These are phyloP conservation scores for Symbiodinium pilosum DNA, from an alignment of 73 alveolate genomes.

Conservation along the genomic window DNA sequence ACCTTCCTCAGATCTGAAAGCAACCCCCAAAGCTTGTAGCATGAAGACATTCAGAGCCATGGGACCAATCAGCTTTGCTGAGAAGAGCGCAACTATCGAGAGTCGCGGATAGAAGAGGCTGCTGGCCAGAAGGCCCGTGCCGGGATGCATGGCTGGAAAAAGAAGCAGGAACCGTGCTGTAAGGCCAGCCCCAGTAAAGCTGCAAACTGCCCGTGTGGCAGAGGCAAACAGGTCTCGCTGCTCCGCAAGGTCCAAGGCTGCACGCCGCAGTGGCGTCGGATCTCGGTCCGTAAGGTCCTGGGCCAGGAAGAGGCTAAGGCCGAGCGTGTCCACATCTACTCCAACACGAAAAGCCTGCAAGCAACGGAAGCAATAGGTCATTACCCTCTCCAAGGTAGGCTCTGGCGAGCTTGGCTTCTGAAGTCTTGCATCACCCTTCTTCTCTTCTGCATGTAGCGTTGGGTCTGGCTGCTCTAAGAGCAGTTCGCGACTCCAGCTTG, in stretches of 20 bases:
- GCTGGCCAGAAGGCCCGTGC: not conserved
- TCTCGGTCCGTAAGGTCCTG: constrained; percentile 6
- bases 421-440: not conserved
- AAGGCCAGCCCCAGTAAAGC: constrained; percentile 16
- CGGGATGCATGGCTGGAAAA: not conserved
- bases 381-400: not conserved
- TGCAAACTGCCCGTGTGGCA: constrained; percentile 5
- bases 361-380: constrained; percentile 12
- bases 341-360: constrained; percentile 8
- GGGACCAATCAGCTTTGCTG: not conserved
- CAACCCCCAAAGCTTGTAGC: not conserved
- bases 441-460: not conserved
- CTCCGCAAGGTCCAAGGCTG: constrained; percentile 32
- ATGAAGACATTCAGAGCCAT: constrained; percentile 18
- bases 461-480: not conserved
- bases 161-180: not conserved
- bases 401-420: not conserved
- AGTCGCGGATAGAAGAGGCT: not conserved
- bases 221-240: not conserved
- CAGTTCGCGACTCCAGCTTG: not conserved
- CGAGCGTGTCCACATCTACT: constrained; percentile 13
- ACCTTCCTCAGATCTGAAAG: not conserved
- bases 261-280: constrained; percentile 13
- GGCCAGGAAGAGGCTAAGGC: not conserved
- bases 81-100: not conserved